phyloP scores from a whole-genome alignment of 192 early-diverging fungal genomes.

The Coemansia nantahalensis region DNA sequence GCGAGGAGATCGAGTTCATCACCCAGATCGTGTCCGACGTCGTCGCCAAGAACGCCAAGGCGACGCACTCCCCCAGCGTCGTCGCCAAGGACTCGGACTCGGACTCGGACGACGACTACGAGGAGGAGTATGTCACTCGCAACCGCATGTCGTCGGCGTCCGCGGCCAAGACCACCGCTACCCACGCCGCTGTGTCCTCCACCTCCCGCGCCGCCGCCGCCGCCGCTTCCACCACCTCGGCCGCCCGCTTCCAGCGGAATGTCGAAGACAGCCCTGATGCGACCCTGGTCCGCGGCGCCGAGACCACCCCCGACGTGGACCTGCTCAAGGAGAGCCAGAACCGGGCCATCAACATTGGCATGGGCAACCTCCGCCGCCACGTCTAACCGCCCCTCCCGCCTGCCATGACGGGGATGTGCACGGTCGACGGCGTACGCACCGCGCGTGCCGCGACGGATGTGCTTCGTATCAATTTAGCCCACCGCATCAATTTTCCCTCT shows the following conservation, averaged over 20 bases:
- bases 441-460: too few species aligned
- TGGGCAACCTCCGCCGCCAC: constrained; percentile 42
- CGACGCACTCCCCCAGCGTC: constrained; percentile 34
- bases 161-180: background rate
- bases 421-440: too few species aligned
- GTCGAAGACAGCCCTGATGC: constrained; percentile 11
- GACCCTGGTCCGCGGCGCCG: constrained; percentile 20
- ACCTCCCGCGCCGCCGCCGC: too few species aligned
- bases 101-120: constrained; percentile 49
- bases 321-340: constrained; percentile 44
- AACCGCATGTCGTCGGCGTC: background rate
- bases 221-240: background rate
- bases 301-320: constrained; percentile 28
- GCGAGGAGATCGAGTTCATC: constrained; percentile 36
- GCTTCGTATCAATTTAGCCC: too few species aligned
- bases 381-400: constrained; percentile 14
- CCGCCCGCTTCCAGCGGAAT: constrained; percentile 15
- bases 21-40: constrained; percentile 32
- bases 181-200: too few species aligned
- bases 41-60: constrained; percentile 11
- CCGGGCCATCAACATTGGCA: constrained; percentile 48
- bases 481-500: too few species aligned
- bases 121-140: constrained; percentile 36
- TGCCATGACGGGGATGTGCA: too few species aligned
- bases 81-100: constrained; percentile 39